Percentiles rank a stretch among this genome's conserved stretches.
Evolutionary conservation across 2,329 filamentous ascomycete species (phyloP).

Genomic region (Hymenoscyphus fructigenus): DNA sequence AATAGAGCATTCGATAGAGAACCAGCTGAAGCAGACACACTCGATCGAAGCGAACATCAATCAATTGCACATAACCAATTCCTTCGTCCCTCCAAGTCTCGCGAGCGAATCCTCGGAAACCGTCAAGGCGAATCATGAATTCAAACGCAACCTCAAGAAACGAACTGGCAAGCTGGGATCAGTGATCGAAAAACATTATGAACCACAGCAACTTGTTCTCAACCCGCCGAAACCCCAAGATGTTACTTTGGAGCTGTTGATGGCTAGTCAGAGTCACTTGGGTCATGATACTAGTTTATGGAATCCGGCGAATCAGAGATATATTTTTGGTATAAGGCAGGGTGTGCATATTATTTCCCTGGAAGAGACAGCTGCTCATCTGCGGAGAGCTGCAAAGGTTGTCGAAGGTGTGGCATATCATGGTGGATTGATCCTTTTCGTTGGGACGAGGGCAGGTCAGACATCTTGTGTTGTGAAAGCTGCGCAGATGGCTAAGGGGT

Average conservation of each 20-base stretch:
- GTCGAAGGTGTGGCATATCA: conserved; percentile 81
- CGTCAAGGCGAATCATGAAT: conserved; percentile 28
- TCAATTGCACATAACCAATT: conserved; percentile 26
- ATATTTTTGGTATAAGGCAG: conserved; percentile 88
- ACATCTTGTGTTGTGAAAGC: conserved; percentile 78
- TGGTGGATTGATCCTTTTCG: conserved; percentile 86
- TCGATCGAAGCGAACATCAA: conserved; percentile 28
- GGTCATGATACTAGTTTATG: conserved; percentile 88
- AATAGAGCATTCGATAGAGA: conserved; percentile 20
- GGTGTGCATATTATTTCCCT: conserved; percentile 92
- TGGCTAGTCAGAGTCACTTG: conserved; percentile 84
- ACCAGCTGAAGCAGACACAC: conserved; percentile 24
- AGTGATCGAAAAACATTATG: conserved; percentile 55
- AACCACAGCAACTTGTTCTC: conserved; percentile 63
- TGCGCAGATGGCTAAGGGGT: conserved; percentile 73
- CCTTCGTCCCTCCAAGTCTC: conserved; percentile 30
- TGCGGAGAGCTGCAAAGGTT: conserved; percentile 89
- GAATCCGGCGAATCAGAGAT: conserved; percentile 91
- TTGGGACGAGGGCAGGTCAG: conserved; percentile 82
- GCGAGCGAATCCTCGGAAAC: conserved; percentile 8
- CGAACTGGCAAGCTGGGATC: conserved; percentile 51
- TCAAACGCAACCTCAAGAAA: conserved; percentile 41
- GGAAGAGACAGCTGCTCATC: conserved; percentile 82
- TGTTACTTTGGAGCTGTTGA: conserved; percentile 84
- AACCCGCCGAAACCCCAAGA: conserved; percentile 76